These are phyloP conservation scores for Evernia prunastri DNA, from an alignment of 495 filamentous ascomycete species.

Conservation along the genomic window DNA sequence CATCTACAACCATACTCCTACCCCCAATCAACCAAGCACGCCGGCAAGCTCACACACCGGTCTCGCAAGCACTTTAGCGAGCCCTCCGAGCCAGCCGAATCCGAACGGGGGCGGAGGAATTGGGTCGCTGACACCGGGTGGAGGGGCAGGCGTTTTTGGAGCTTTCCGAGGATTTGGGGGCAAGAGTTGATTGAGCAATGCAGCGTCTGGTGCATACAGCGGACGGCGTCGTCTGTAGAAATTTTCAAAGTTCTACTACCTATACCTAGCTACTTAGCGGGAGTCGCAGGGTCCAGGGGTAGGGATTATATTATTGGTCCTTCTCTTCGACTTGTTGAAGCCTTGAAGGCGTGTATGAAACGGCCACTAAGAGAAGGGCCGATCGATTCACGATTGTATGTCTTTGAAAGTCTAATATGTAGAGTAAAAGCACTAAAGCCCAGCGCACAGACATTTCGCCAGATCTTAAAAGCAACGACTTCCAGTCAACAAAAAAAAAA, in stretches of 20 bases:
- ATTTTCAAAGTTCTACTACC: background rate
- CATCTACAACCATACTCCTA: conserved; percentile 39
- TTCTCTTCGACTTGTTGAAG: too few relatives aligned
- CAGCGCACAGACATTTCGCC: background rate
- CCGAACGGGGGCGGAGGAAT: conserved; percentile 43
- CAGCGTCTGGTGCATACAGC: background rate
- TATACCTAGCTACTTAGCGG: conserved; percentile 6
- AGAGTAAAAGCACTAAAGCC: background rate
- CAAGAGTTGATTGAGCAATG: conserved; percentile 32
- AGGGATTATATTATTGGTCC: background rate
- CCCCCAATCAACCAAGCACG: conserved; percentile 62
- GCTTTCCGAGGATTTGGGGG: conserved; percentile 35
- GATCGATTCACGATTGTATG: too few relatives aligned
- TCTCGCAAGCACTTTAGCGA: conserved; percentile 52
- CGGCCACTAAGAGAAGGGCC: background rate
- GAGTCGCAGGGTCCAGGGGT: background rate
- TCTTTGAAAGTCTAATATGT: background rate
- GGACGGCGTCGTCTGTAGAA: background rate
- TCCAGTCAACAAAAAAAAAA: too few relatives aligned
- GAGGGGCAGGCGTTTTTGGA: conserved; percentile 53
- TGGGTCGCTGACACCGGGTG: conserved; percentile 63
- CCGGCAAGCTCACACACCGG: conserved; percentile 53
- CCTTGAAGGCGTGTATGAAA: background rate
- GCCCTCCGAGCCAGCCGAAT: conserved; percentile 53
- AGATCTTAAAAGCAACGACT: background rate